Evolutionary conservation across 495 filamentous ascomycete species (phyloP).

Genomic region (Neohortaea acidophila): DNA sequence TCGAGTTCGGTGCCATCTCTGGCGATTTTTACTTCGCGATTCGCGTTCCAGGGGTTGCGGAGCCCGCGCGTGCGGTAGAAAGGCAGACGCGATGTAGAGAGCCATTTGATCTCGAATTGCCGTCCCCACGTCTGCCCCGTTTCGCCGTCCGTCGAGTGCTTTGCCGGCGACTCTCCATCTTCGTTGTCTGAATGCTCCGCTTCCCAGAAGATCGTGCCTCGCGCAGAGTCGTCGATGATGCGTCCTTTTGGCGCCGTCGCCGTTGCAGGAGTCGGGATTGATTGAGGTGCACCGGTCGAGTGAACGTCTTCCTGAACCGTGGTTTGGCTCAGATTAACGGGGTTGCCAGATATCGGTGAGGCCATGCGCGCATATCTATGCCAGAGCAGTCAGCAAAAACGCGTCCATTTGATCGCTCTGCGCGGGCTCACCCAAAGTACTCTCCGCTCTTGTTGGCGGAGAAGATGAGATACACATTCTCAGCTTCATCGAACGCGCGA

Average conservation of each 20-base stretch:
- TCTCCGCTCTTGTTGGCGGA: constrained; percentile 97
- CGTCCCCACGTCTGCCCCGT: constrained; percentile 63
- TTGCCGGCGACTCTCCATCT: constrained; percentile 23
- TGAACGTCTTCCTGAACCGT: constrained; percentile 38
- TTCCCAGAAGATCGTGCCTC: constrained; percentile 96
- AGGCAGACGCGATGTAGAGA: constrained; percentile 69
- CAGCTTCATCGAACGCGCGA: constrained; percentile 68
- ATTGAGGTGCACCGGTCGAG: constrained; percentile 50
- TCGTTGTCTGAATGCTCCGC: constrained; percentile 39
- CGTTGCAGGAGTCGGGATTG: constrained; percentile 66
- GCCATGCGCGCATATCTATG: constrained; percentile 90
- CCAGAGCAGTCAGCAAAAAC: too few species aligned
- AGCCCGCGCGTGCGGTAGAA: constrained; percentile 84
- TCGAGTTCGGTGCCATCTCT: constrained; percentile 92
- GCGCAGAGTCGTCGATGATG: constrained; percentile 83
- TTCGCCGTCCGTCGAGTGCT: constrained; percentile 29
- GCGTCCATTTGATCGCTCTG: too few species aligned
- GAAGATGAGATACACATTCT: constrained; percentile 91
- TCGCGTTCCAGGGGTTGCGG: constrained; percentile 92
- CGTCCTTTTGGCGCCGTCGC: constrained; percentile 67
- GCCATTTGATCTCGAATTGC: constrained; percentile 85
- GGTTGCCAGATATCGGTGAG: constrained; percentile 56
- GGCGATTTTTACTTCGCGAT: constrained; percentile 91
- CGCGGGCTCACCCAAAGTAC: constrained; percentile 92
- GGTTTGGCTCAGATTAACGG: constrained; percentile 37